These are phyloP conservation scores for Lasiosphaeriaceae sp. DNA, from an alignment of 495 filamentous ascomycete species.

Conservation along the genomic window DNA sequence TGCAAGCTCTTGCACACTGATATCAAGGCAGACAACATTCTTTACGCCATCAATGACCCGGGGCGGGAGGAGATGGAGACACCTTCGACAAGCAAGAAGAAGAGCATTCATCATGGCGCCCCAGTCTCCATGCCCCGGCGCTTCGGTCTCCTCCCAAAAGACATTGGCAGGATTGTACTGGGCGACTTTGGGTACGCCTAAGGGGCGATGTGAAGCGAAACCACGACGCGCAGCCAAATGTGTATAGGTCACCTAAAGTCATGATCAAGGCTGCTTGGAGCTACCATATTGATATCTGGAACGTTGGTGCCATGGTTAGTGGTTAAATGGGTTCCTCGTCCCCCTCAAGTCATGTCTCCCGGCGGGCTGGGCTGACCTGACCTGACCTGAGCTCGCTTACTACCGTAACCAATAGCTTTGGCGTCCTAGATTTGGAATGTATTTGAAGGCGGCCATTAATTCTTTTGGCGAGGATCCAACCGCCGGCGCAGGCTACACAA, in stretches of 20 bases:
- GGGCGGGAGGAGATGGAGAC: conserved; percentile 24
- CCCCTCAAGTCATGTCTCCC: too few species aligned
- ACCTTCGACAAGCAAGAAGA: conserved; percentile 29
- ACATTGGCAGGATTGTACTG: too few species aligned
- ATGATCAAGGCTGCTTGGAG: conserved; percentile 43
- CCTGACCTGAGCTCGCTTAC: too few species aligned
- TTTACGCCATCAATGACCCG: conserved; percentile 24
- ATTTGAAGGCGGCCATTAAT: conserved; percentile 44
- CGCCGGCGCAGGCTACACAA: conserved; percentile 39
- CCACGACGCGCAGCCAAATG: conserved; percentile 29
- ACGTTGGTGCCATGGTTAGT: too few species aligned
- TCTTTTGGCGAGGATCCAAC: conserved; percentile 41
- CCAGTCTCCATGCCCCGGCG: conserved; percentile 19
- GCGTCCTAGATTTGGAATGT: conserved; percentile 55
- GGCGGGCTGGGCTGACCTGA: too few species aligned
- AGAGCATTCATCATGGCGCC: conserved; percentile 25
- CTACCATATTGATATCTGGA: conserved; percentile 50
- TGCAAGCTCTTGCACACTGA: conserved; percentile 44
- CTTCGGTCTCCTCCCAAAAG: conserved; percentile 18
- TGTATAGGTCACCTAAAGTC: conserved; percentile 47
- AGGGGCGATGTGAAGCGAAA: conserved; percentile 18
- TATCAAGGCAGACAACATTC: conserved; percentile 36
- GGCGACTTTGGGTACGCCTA: conserved; percentile 48
- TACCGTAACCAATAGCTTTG: too few species aligned
- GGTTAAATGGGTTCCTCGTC: too few species aligned